Base-by-base conservation (phyloP, 164 flowering plant species). In the Kalanchoe fedtschenkoi region DNA sequence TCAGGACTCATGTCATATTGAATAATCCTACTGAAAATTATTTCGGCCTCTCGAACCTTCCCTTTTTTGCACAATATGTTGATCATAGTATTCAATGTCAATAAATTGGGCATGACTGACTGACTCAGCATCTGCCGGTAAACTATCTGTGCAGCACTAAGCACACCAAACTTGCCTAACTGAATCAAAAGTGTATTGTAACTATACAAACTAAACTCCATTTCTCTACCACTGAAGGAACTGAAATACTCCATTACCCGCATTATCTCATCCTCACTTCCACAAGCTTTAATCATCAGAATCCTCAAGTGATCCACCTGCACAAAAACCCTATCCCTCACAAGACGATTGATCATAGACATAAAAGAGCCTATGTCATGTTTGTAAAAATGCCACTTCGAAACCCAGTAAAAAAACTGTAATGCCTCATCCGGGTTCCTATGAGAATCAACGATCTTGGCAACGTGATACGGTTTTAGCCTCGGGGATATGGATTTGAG, bases 51-150 rank as follows among this genome's bases (percentile, higher is more conserved):
- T 34, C 66, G 63, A 65, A 89, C 78, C 69, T 44, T 83, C 33
- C 93, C 96, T 69, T 71, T 77, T 75, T 80, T 85, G 62, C 91
- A 87, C n/a, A 81, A 68, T 16, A 83, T 74, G 70, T 87, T 83
- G 56, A 89, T 82, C 69, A 89, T 61, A 9, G 85, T 75, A 80
- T 87, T 87, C 16, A 83, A 79, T 2, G 91, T 89, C 65, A 85
- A 57, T 28, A 87, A 74, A 72, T 72, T 82, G 0, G 93, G 93
- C 37, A 51, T 47, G 41, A 89, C 61, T 60, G 85, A 84, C 62
- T 69, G 58, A 65, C 64, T 59, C 65, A 80, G 39, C 79, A 86
- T 68, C 69, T 78, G 70, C 26, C 55, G 63, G 69, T 80, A 89
- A 29, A 83, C 77, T 70, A 62, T 68, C 58, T 65, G 70, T 54